Conservation (phyloP, 225 moss, liverwort and hornwort species). For the Pseudisothecium myosuroides region DNA sequence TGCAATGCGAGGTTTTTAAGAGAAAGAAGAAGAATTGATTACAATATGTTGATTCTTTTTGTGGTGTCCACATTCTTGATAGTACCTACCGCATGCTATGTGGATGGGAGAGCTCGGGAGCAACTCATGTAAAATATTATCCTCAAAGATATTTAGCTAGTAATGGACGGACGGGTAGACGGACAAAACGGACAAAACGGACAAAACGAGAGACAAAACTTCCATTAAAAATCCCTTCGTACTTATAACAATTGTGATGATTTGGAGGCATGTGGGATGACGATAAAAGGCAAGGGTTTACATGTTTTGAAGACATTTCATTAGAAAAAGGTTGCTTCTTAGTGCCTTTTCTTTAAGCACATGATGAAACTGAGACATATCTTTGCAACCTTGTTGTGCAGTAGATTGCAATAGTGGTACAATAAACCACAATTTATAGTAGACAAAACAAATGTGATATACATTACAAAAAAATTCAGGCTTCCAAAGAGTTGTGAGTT, state of each 20-base stretch:
- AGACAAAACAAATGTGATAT: neutral
- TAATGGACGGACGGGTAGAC: too few relatives aligned
- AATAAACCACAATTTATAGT: neutral
- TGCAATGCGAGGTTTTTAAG: accelerated
- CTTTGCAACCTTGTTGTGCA: neutral
- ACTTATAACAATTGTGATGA: too few relatives aligned
- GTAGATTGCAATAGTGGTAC: too few relatives aligned
- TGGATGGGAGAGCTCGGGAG: neutral
- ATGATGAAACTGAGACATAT: accelerated
- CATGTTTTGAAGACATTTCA: neutral
- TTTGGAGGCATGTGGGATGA: neutral
- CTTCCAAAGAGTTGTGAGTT: too few relatives aligned
- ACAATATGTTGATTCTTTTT: neutral
- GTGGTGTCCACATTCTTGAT: neutral
- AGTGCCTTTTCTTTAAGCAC: neutral
- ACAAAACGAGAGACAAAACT: too few relatives aligned
- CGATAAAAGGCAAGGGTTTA: neutral
- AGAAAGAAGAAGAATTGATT: neutral
- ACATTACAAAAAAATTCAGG: too few relatives aligned
- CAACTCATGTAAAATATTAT: accelerated
- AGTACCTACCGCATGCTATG: neutral
- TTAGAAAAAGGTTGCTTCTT: neutral
- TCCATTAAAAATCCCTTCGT: too few relatives aligned
- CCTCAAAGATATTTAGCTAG: neutral
- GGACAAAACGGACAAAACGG: too few relatives aligned